phyloP scores from a whole-genome alignment of 2,329 filamentous ascomycete genomes.

The Fusarium guadeloupense region DNA sequence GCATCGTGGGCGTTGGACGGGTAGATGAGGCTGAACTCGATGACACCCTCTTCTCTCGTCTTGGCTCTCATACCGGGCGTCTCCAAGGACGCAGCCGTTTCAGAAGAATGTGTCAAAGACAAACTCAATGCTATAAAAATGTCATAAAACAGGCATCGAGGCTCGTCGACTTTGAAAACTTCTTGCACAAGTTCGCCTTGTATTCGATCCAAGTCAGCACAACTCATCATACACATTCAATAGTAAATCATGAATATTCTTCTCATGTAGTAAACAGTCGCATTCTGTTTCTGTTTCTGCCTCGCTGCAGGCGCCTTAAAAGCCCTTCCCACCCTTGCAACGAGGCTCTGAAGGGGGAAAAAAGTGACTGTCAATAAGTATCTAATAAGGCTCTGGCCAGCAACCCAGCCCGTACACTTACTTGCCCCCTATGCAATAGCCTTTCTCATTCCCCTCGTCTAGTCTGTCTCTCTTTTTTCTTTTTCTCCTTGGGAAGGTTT shows the following conservation, averaged over 20 bases:
- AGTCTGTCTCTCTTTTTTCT: neutral
- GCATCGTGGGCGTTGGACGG: neutral
- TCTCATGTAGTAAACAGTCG: neutral
- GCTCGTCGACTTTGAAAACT: neutral
- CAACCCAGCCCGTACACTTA: neutral
- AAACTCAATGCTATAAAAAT: neutral
- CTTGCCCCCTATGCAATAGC: neutral
- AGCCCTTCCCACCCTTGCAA: slow-evolving; percentile 7
- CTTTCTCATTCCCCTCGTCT: slow-evolving; percentile 2
- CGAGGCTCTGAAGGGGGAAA: slow-evolving; percentile 20
- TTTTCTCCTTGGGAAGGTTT: slow-evolving; percentile 13
- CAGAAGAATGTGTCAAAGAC: neutral
- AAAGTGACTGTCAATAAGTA: slow-evolving; percentile 19
- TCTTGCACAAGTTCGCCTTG: slow-evolving; percentile 32
- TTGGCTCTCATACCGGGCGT: slow-evolving; percentile 9
- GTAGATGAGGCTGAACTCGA: slow-evolving; percentile 25
- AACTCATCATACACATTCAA: neutral
- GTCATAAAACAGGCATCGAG: neutral
- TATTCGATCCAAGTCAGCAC: neutral
- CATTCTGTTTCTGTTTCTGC: slow-evolving; percentile 2
- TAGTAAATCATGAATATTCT: neutral
- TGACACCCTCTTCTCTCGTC: slow-evolving; percentile 7
- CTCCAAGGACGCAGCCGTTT: slow-evolving; percentile 19
- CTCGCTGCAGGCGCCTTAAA: slow-evolving; percentile 20
- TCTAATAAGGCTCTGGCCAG: slow-evolving; percentile 21